Conservation (phyloP, 495 filamentous ascomycete genomes). For the Sordaria brevicollis region DNA sequence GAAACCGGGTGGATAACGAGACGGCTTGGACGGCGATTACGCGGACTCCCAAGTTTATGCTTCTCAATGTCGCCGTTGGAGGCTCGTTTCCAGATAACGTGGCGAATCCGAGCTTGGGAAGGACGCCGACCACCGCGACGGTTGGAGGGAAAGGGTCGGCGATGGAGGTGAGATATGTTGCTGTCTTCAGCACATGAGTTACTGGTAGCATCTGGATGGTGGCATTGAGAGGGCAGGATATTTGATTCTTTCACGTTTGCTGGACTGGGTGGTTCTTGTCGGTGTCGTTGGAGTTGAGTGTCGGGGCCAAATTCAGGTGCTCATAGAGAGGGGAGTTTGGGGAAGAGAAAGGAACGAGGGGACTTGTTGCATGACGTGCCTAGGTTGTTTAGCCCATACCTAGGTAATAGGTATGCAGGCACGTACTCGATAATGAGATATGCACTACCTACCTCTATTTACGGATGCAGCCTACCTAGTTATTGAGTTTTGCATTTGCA, state of each 20-base stretch:
- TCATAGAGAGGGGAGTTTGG: background rate
- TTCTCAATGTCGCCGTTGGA: conserved; percentile 39
- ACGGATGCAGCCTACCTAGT: too few relatives aligned
- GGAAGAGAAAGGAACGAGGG: background rate
- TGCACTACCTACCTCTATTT: too few relatives aligned
- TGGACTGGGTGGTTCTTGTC: background rate
- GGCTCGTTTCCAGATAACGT: conserved; percentile 20
- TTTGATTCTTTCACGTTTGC: background rate
- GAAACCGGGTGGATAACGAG: conserved; percentile 21
- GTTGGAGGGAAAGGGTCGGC: conserved; percentile 1
- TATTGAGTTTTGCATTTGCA: too few relatives aligned
- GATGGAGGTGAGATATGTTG: conserved; percentile 11
- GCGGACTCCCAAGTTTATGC: conserved; percentile 22
- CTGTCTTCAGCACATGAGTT: conserved; percentile 7
- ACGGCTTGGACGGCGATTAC: conserved; percentile 29
- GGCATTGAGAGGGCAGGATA: background rate
- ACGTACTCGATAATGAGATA: background rate
- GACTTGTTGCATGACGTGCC: background rate
- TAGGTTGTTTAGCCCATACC: background rate
- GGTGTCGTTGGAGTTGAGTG: background rate
- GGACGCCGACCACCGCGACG: conserved; percentile 6
- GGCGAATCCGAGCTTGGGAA: background rate
- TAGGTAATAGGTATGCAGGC: too few relatives aligned
- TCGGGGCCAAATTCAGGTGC: background rate
- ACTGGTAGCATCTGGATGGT: background rate